phyloP scores from a whole-genome alignment of 2,329 filamentous ascomycete species.

The Gnomoniopsis sp. region DNA sequence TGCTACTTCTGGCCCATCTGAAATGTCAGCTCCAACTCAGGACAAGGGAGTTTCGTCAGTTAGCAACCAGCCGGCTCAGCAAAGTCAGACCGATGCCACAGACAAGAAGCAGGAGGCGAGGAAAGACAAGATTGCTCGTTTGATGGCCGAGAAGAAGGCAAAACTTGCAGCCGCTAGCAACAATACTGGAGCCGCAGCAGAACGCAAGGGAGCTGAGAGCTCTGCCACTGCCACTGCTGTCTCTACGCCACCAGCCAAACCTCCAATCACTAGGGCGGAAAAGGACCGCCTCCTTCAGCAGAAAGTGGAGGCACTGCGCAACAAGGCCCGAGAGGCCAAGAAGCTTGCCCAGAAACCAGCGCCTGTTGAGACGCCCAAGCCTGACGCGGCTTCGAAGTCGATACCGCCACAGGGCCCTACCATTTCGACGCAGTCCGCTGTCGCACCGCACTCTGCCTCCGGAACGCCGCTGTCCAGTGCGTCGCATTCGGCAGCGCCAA shows the following conservation, averaged over 20 bases:
- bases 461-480: neutral
- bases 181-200: constrained; percentile 14
- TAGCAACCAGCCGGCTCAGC: neutral
- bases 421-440: neutral
- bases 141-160: constrained; percentile 69
- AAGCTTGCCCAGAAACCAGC: constrained; percentile 28
- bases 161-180: constrained; percentile 34
- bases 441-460: neutral
- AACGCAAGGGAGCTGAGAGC: constrained; percentile 1
- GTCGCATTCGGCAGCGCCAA: neutral
- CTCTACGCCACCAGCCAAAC: constrained; percentile 14
- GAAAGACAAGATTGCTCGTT: constrained; percentile 72
- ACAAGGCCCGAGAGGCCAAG: constrained; percentile 50
- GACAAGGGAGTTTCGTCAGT: neutral
- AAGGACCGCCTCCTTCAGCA: constrained; percentile 72
- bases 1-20: neutral
- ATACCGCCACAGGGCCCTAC: constrained; percentile 1
- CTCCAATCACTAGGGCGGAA: constrained; percentile 55
- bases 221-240: neutral
- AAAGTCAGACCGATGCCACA: constrained; percentile 15
- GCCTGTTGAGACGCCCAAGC: constrained; percentile 6
- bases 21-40: neutral
- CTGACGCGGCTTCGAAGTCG: neutral
- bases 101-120: constrained; percentile 55
- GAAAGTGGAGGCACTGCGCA: constrained; percentile 69